phyloP scores from a whole-genome alignment of 352 stramenopile species.

The Phytopythium delawarense region DNA sequence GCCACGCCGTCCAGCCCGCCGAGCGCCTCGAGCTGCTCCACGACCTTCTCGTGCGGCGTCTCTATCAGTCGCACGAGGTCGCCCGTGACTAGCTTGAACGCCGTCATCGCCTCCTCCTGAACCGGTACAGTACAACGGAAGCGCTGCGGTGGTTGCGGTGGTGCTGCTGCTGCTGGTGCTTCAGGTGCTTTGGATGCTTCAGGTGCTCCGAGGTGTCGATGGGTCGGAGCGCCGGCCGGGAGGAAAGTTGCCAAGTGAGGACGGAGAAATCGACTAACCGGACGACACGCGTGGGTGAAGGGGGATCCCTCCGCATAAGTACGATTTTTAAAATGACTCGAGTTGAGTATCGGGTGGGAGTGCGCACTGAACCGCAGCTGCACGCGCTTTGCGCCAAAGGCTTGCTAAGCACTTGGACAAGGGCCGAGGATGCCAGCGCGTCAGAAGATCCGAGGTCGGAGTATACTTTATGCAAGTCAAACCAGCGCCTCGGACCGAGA shows the following conservation, averaged over 20 bases:
- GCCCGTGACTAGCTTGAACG: conserved; percentile 44
- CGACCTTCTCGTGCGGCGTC: conserved; percentile 52
- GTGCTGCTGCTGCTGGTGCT: no score
- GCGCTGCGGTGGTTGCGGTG: no score
- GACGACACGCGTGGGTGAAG: background rate
- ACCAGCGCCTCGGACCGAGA: background rate
- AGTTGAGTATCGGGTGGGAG: background rate
- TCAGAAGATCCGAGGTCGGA: background rate
- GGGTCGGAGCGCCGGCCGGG: background rate
- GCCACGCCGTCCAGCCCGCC: conserved; percentile 52
- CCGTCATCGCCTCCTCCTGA: conserved; percentile 2
- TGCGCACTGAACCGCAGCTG: background rate
- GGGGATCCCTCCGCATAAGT: background rate
- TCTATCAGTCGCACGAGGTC: conserved; percentile 67
- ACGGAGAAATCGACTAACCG: background rate
- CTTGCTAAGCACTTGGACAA: background rate
- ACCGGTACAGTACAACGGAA: no score
- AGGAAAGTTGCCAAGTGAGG: conserved; percentile 1
- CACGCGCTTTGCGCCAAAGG: background rate
- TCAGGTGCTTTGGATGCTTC: no score
- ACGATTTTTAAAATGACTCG: background rate
- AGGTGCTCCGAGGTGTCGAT: background rate
- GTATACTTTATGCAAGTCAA: background rate
- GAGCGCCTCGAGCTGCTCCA: conserved; percentile 29
- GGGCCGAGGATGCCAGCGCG: background rate